Conservation (phyloP, 169 alveolate species). For the Babesia microti region DNA sequence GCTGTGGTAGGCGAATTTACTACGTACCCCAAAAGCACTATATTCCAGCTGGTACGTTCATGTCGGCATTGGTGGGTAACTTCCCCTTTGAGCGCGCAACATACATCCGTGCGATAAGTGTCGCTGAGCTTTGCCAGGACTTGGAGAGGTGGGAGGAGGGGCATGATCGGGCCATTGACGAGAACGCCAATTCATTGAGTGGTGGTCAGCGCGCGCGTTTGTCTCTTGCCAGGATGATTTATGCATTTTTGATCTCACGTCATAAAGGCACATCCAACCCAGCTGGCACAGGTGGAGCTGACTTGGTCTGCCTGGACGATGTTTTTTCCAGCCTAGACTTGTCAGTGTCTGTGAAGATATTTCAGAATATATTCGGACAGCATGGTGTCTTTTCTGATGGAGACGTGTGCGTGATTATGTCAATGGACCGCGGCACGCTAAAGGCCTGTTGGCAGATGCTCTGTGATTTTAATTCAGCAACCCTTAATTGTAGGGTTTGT, state of each 20-base stretch:
- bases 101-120: conserved; percentile 7
- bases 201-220: conserved; percentile 88
- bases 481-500: too few relatives aligned
- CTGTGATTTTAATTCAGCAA: too few relatives aligned
- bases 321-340: conserved; percentile 56
- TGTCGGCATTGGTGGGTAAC: conserved; percentile 28
- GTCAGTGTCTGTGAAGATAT: conserved; percentile 34
- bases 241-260: conserved; percentile 36
- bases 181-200: conserved; percentile 50
- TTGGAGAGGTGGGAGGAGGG: conserved; percentile 29
- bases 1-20: conserved; percentile 36
- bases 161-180: conserved; percentile 21
- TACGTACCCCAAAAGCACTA: conserved; percentile 42
- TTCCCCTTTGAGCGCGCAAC: conserved; percentile 17
- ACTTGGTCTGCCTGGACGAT: conserved; percentile 34
- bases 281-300: conserved; percentile 17
- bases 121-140: conserved; percentile 27
- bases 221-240: conserved; percentile 81
- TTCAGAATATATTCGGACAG: conserved; percentile 44
- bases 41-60: conserved; percentile 28
- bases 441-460: too few relatives aligned
- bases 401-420: conserved; percentile 7
- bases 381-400: conserved; percentile 2
- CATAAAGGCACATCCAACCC: conserved; percentile 3
- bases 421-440: too few relatives aligned